Percentiles rank a stretch among this genome's conserved stretches.
Conservation (phyloP, 2,329 filamentous ascomycete genomes). For the Penicillium sp. region DNA sequence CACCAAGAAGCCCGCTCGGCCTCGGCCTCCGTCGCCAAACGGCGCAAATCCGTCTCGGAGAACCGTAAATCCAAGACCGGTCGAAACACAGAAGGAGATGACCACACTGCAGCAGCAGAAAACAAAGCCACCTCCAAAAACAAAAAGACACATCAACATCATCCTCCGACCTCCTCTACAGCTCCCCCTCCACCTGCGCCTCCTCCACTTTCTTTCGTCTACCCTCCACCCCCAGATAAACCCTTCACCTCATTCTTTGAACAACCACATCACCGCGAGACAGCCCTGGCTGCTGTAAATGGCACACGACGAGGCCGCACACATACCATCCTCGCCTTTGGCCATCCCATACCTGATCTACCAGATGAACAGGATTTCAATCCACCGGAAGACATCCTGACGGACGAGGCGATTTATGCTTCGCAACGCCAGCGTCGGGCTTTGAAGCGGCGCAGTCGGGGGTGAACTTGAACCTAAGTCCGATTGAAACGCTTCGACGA, state of each 20-base stretch:
- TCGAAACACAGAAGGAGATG: conserved; percentile 6
- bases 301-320: conserved; percentile 69
- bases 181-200: conserved; percentile 25
- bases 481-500: no score
- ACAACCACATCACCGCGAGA: conserved; percentile 79
- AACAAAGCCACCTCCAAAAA: conserved; percentile 38
- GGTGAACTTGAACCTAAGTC: no score
- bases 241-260: conserved; percentile 88
- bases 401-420: conserved; percentile 49
- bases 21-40: conserved; percentile 57
- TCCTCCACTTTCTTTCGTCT: conserved; percentile 9
- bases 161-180: conserved; percentile 13
- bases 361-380: conserved; percentile 70
- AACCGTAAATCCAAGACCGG: conserved; percentile 24
- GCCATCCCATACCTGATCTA: conserved; percentile 77
- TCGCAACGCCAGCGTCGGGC: conserved; percentile 48
- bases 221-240: conserved; percentile 49
- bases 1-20: conserved; percentile 71
- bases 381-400: conserved; percentile 67
- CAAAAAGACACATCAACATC: conserved; percentile 16
- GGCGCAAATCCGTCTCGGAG: conserved; percentile 32
- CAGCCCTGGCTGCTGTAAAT: conserved; percentile 65
- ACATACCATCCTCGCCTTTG: conserved; percentile 72
- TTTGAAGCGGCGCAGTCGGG: conserved; percentile 39
- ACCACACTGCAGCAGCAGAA: conserved; percentile 3